Evolutionary conservation across 78 protist genomes (phyloP).

Genomic region (Polysphondylium violaceum): DNA sequence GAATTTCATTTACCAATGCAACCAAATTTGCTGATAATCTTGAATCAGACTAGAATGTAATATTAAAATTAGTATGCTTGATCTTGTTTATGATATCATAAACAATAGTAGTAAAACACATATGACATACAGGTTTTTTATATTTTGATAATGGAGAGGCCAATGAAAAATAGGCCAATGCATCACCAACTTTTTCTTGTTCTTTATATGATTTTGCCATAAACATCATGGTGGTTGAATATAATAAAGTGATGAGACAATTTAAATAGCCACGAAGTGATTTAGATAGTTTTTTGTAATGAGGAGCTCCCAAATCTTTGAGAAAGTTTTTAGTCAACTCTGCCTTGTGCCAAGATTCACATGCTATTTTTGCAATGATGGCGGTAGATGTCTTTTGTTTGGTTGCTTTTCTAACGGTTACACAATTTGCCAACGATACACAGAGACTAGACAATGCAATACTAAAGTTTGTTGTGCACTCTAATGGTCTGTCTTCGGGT

Average conservation of each 20-base stretch:
- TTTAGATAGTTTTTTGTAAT: conserved; percentile 57
- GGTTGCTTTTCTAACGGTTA: conserved; percentile 48
- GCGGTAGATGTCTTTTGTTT: conserved; percentile 7
- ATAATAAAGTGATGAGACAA: not conserved
- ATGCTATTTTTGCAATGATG: conserved; percentile 26
- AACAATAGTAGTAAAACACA: too few species aligned
- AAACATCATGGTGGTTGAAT: conserved; percentile 46
- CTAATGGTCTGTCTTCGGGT: conserved; percentile 38
- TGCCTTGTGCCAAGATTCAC: conserved; percentile 55
- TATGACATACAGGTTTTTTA: conserved; percentile 60
- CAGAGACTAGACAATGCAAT: conserved; percentile 36
- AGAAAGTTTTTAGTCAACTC: conserved; percentile 46
- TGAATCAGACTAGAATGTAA: conserved; percentile 10
- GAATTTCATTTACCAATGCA: conserved; percentile 26
- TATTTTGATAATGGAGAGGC: conserved; percentile 8
- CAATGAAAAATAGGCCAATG: conserved; percentile 11
- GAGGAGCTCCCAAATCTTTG: conserved; percentile 8
- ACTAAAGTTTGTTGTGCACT: conserved; percentile 14
- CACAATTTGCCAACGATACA: conserved; percentile 24
- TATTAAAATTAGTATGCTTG: not conserved
- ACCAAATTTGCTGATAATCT: not conserved
- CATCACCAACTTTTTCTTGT: conserved; percentile 4
- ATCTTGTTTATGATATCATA: not conserved
- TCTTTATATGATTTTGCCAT: conserved; percentile 30
- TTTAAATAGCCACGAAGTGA: conserved; percentile 12